Conservation (phyloP, 768 basidiomycete species). For the Pleurotus salmoneostramineus region DNA sequence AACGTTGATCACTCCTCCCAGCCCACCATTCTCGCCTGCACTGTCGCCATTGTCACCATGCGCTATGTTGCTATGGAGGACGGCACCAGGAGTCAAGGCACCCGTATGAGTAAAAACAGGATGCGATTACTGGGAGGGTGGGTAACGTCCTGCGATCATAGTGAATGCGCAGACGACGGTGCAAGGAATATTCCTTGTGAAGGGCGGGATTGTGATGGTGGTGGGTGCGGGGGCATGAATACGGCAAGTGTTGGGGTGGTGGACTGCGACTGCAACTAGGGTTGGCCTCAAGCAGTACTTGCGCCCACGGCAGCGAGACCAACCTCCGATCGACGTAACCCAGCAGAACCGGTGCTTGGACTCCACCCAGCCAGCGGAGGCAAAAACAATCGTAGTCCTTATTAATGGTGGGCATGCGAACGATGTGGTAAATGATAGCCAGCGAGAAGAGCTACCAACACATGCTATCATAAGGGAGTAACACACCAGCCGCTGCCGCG, state of each 20-base stretch:
- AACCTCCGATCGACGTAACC: conserved; percentile 18
- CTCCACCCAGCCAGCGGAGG: neutral
- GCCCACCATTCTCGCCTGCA: too few relatives aligned
- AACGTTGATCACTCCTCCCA: neutral
- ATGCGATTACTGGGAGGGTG: too few relatives aligned
- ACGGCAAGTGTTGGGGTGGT: neutral
- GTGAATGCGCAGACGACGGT: neutral
- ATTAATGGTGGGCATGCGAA: neutral
- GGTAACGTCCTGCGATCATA: neutral
- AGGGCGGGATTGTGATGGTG: neutral
- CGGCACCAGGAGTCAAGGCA: neutral
- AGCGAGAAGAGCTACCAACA: too few relatives aligned
- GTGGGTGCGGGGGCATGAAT: too few relatives aligned
- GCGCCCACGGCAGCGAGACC: conserved; percentile 13
- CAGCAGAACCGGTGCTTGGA: conserved; percentile 11
- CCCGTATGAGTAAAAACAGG: neutral
- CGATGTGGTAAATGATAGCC: neutral
- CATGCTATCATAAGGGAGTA: too few relatives aligned
- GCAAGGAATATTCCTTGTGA: conserved; percentile 10
- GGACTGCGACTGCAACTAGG: conserved; percentile 9
- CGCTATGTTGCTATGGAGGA: too few relatives aligned
- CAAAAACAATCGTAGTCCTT: neutral
- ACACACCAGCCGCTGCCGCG: too few relatives aligned
- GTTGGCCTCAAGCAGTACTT: conserved; percentile 15
- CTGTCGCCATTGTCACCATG: too few relatives aligned